Conservation (phyloP, 129 eudicot genomes). For the Chrysanthemum makinoi region DNA sequence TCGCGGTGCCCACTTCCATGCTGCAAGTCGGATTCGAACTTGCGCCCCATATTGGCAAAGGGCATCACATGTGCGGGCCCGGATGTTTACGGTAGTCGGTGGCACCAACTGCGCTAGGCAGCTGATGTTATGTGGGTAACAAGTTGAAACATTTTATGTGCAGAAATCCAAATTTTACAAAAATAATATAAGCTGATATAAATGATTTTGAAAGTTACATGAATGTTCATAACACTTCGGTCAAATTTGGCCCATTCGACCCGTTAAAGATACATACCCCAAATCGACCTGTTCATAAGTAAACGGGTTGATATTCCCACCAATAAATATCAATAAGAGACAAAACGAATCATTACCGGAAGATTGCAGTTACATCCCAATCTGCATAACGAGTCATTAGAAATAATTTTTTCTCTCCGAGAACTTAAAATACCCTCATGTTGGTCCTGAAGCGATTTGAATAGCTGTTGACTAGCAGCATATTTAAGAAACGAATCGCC, state of each 20-base stretch:
- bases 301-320: not conserved
- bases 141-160: not conserved
- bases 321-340: not conserved
- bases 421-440: constrained; percentile 77
- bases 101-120: no score
- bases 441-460: constrained; percentile 43
- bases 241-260: not conserved
- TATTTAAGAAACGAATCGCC: constrained; percentile 92
- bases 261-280: constrained; percentile 6
- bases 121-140: not conserved
- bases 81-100: no score
- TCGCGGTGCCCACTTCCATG: no score
- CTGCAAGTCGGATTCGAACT: no score
- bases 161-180: not conserved
- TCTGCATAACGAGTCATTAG: constrained; percentile 67
- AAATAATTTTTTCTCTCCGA: constrained; percentile 45
- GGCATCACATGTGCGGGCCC: no score
- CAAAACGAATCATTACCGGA: constrained; percentile 44
- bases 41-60: no score
- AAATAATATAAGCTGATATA: no score
- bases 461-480: constrained; percentile 71
- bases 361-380: constrained; percentile 69
- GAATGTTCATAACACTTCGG: not conserved
- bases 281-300: not conserved
- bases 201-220: no score